Conservation (phyloP, 805 yeast species). For the Vanderwaltozyma tropicalis region DNA sequence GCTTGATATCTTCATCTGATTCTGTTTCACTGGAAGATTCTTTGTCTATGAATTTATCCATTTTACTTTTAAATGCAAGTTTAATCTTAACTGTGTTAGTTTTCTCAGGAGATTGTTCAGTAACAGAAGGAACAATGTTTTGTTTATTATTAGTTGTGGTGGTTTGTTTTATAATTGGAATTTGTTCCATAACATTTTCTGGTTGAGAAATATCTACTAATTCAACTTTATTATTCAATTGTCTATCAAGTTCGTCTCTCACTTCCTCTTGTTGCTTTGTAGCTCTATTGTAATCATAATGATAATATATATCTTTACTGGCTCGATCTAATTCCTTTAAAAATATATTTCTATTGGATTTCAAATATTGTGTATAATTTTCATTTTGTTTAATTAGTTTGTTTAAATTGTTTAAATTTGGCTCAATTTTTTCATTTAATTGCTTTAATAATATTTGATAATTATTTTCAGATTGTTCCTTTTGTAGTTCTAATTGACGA, state of each 20-base stretch:
- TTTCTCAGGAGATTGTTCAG: not conserved
- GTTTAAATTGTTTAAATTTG: slow-evolving; percentile 9
- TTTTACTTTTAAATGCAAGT: slow-evolving; percentile 17
- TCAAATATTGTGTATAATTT: slow-evolving; percentile 11
- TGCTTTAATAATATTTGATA: slow-evolving; percentile 11
- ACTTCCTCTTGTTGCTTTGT: slow-evolving; percentile 16
- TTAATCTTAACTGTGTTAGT: slow-evolving; percentile 15
- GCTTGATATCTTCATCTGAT: slow-evolving; percentile 1
- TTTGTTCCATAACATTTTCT: not conserved
- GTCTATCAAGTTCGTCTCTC: slow-evolving; percentile 12
- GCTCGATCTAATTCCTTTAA: slow-evolving; percentile 18
- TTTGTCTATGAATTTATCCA: slow-evolving; percentile 10
- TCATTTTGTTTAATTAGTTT: slow-evolving; percentile 7
- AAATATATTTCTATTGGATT: slow-evolving; percentile 9
- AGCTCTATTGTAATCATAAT: slow-evolving; percentile 20
- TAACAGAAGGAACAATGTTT: no score
- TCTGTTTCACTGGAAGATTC: slow-evolving; percentile 2
- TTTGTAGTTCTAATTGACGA: slow-evolving; percentile 6
- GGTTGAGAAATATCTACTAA: not conserved
- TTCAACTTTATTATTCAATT: slow-evolving; percentile 1
- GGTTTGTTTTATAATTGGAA: no score
- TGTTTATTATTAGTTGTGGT: not conserved
- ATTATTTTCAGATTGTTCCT: slow-evolving; percentile 9
- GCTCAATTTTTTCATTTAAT: slow-evolving; percentile 12
- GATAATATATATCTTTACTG: slow-evolving; percentile 14